Evolutionary conservation across 2,329 filamentous ascomycete species (phyloP), one percentile per base, ranked within the genome.

Genomic region (Pseudopithomyces maydicus): DNA sequence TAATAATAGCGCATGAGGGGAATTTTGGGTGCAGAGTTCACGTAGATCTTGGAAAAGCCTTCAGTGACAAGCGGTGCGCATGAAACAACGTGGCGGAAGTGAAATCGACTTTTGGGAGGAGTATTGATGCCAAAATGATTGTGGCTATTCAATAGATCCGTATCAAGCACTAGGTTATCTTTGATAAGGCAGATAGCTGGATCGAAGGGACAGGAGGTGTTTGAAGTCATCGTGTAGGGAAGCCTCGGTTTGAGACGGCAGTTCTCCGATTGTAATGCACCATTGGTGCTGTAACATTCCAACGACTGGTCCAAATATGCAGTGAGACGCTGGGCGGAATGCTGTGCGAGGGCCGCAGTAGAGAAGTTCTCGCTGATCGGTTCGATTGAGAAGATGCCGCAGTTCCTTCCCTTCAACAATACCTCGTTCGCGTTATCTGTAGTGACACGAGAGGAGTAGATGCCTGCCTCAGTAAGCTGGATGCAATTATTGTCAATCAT

Each of bases 371-470:
- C 41, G 39, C 10, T 43, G 14, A 6, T 5, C 11, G 6, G 15
- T 10, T 7, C 23, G 14, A 5, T 12, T n/a, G 14, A 32, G 12
- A 46, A 17, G 20, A 46, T 46, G 23, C 56, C 55, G 17, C 63
- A 67, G 19, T 57, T 54, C 15, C 58, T 43, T 23, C 65, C 63
- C 12, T 52, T 56, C 2, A 77, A 61, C 0, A 78, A 61, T 1
- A 74, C 71, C 44, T 76, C 65, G 23, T 74, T 67, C 2, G 72
- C 74, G 2, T 67, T 67, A n/a, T 66, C 56, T 17, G 72, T 72
- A 4, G 74, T 70, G 44, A 78, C 64, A 11, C 69, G 67, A 0
- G 74, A 74, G 10, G 74, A 75, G 52, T 75, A 74, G 6, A 77
- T 63, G 36, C 73, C 70, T 1, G 71, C 26, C 6, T n/a, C 35